Base-by-base conservation (phyloP, 2,329 filamentous ascomycete genomes). In the Diaporthe ampelina region DNA sequence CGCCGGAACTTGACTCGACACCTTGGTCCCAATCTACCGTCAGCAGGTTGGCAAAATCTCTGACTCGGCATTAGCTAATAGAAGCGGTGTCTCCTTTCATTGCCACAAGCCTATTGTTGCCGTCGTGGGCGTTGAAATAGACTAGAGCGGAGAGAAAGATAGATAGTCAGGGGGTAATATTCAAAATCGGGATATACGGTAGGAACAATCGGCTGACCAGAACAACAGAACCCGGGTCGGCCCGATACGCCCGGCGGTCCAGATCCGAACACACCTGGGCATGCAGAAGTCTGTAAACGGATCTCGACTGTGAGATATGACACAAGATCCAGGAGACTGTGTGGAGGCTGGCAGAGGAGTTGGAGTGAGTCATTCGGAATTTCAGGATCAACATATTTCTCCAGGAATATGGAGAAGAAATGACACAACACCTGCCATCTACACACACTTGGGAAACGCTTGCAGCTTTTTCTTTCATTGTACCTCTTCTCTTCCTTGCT, bases 41-140 rank as follows among this genome's bases (percentile, higher is more conserved):
- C 29, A 26, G 29, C 29, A 52, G 29, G 63, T 52, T 24, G 29
- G 63, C 24, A 29, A n/a, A 52, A 24, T 48, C 5, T 19, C 45
- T 67, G 63, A 67, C 63, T 67, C 63, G 29, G 45, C 45, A 67
- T 67, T 52, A 67, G 45, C 45, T 67, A 67, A 37, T 67, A 19
- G 13, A 52, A 48, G 63, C 50, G 63, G 63, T 54, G 29, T 1
- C 45, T 8, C 17, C 11, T 17, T 52, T 67, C 29, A 11, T 26
- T 19, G 21, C n/a, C 19, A 2, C 45, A 52, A 67, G 32, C 21
- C 61, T n/a, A 50, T 67, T 52, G 61, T 67, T 11, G 61, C 61
- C 29, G 26, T 24, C 37, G 29, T 50, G 43, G 43, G 19, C 19
- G n/a, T 35, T 9, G 43, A 15, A 17, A 1, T 50, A 65, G 43